Evolutionary conservation across 805 yeast species (phyloP), one percentile per base, ranked within the genome.

Genomic region (Deakozyma indianensis): DNA sequence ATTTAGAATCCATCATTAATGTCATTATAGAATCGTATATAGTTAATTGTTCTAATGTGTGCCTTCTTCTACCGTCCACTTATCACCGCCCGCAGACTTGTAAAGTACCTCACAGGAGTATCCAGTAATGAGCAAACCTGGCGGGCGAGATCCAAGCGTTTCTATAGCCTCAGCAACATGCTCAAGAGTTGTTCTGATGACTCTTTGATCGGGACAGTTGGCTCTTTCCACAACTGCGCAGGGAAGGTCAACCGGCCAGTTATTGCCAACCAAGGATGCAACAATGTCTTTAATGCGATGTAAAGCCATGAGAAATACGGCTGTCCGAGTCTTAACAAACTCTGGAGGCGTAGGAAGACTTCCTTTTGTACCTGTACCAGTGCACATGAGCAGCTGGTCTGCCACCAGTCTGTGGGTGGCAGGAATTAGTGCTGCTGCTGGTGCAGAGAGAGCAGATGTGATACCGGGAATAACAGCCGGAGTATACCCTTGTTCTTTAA

Each of bases 331-430:
- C 41, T 65, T 58, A 4, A 77, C 82, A 62, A 71, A 88, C 43
- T 75, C 81, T 1, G 97, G 96, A 15, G 84, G 64, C 43, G 69
- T 68, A 1, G 95, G 96, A 43, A 84, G 60, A 2, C 78, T 79
- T 3, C 96, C 97, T 28, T 80, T 77, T 46, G 92, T 76, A 1
- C 96, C 96, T 0, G 95, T 87, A 2, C 97, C 97, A 0, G 97
- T 90, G 62, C 96, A 86, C 22, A 90, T 78, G 46, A 90, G 70
- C 3, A 90, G 86, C 64, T 90, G 96, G 61, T 88, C 96, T 2
- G 95, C 83, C 1, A 84, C 85, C 38, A 82, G 92, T 50, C 97
- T 69, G 57, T 88, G 96, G 0, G 97, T 90, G 3, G 94, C 87
- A 1, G 96, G 94, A 35, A 88, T 84, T 43, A 76, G 72, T 0